Conservation (phyloP, 2,329 filamentous ascomycete genomes). For the Pseudocercospora cruenta region DNA sequence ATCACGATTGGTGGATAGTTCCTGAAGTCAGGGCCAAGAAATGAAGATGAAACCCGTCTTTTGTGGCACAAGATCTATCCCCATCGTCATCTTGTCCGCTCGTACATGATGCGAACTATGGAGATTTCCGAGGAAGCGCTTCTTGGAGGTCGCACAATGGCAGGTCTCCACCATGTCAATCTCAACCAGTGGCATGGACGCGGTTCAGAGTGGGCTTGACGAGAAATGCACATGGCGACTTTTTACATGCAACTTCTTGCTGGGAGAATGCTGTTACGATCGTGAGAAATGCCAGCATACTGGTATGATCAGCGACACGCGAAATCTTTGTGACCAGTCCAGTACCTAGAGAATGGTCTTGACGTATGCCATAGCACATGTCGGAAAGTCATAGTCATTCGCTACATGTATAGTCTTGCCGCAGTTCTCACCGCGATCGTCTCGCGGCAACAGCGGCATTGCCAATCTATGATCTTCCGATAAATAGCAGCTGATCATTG, state of each 20-base stretch:
- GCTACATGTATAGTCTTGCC: neutral
- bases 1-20: slow-evolving; percentile 53
- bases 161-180: too few species aligned
- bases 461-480: neutral
- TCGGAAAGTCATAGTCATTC: too few species aligned
- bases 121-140: neutral
- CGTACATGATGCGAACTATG: neutral
- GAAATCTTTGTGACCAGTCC: too few species aligned
- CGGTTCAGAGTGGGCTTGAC: neutral
- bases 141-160: too few species aligned
- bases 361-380: too few species aligned
- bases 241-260: too few species aligned
- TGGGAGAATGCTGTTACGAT: too few species aligned
- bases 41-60: slow-evolving; percentile 15
- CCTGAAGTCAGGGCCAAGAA: slow-evolving; percentile 42
- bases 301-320: too few species aligned
- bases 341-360: too few species aligned
- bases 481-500: neutral
- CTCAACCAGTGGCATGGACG: neutral
- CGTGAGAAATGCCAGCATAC: too few species aligned
- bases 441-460: neutral
- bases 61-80: neutral
- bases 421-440: too few species aligned
- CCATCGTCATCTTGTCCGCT: neutral
- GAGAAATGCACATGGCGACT: too few species aligned